A percentile compares a stretch with the other conserved stretches of the same genome.
Conservation (phyloP, 1,284 basidiomycete genomes). For the Bondarzewia mesenterica region DNA sequence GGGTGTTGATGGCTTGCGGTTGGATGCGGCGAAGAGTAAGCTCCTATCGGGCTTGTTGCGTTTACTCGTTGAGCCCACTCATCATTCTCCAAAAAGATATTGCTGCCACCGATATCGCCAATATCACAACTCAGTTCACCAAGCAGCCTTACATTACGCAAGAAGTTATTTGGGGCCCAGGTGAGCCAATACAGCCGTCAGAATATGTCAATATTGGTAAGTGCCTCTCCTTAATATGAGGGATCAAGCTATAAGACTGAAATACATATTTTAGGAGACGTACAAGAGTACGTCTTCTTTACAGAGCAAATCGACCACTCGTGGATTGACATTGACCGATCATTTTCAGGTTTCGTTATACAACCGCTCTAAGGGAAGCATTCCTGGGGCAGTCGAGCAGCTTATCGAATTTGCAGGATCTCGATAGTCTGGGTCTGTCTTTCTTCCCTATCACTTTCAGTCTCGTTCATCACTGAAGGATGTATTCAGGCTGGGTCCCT, state of each 20-base stretch:
- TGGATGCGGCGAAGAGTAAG: conserved; percentile 47
- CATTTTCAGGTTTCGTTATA: conserved; percentile 52
- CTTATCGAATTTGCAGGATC: conserved; percentile 43
- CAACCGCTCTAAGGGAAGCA: conserved; percentile 38
- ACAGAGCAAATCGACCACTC: not conserved
- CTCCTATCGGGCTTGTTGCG: not conserved
- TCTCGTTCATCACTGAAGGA: not conserved
- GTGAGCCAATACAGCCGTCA: conserved; percentile 45
- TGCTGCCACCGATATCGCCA: conserved; percentile 39
- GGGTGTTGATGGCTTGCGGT: conserved; percentile 54
- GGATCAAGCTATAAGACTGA: not conserved
- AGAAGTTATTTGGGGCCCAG: conserved; percentile 48
- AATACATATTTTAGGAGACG: conserved; percentile 44
- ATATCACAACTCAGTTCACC: conserved; percentile 40
- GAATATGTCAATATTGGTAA: conserved; percentile 47
- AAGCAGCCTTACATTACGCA: conserved; percentile 45
- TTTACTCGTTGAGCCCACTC: not conserved
- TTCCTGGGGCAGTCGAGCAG: conserved; percentile 33
- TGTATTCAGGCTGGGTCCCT: conserved; percentile 40
- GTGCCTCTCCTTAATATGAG: not conserved
- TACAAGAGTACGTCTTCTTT: conserved; percentile 44
- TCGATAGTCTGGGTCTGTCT: conserved; percentile 42
- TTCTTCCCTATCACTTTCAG: not conserved
- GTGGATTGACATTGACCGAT: not conserved
- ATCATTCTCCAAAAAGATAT: conserved; percentile 38